Evolutionary conservation across 1,284 basidiomycete species (phyloP).

Genomic region (Thelephora terrestris): DNA sequence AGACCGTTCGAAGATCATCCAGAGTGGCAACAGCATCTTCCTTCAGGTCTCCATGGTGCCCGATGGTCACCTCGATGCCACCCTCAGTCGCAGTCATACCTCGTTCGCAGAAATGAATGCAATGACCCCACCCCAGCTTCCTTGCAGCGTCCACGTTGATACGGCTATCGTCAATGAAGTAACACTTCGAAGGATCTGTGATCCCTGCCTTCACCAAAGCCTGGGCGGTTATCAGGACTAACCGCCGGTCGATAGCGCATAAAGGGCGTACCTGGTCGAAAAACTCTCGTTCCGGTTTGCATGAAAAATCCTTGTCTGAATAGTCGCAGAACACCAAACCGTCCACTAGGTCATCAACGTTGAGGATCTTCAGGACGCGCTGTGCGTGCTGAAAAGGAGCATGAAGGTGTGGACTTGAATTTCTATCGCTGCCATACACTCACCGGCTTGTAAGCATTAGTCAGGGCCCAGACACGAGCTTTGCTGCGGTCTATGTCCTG

Average conservation of each 20-base stretch:
- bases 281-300: slow-evolving; percentile 74
- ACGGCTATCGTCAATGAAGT: slow-evolving; percentile 69
- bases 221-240: slow-evolving; percentile 24
- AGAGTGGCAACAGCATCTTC: slow-evolving; percentile 38
- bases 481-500: slow-evolving; percentile 73
- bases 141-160: slow-evolving; percentile 57
- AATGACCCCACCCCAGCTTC: slow-evolving; percentile 58
- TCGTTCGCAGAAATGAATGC: slow-evolving; percentile 63
- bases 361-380: slow-evolving; percentile 69
- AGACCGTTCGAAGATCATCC: slow-evolving; percentile 55
- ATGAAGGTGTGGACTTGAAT: not conserved
- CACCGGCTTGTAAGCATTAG: slow-evolving; percentile 72
- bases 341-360: slow-evolving; percentile 69
- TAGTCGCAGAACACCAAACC: slow-evolving; percentile 82
- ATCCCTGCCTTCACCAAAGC: slow-evolving; percentile 53
- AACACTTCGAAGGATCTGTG: slow-evolving; percentile 54
- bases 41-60: slow-evolving; percentile 28
- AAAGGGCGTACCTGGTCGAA: slow-evolving; percentile 42
- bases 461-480: slow-evolving; percentile 72
- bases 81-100: slow-evolving; percentile 55
- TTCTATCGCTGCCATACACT: slow-evolving; percentile 12
- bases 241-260: slow-evolving; percentile 2
- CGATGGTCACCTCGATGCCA: slow-evolving; percentile 44
- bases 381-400: slow-evolving; percentile 54
- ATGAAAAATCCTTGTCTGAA: slow-evolving; percentile 53